phyloP scores from a whole-genome alignment of 2,329 filamentous ascomycete species.

The Atkinsonella texensis region DNA sequence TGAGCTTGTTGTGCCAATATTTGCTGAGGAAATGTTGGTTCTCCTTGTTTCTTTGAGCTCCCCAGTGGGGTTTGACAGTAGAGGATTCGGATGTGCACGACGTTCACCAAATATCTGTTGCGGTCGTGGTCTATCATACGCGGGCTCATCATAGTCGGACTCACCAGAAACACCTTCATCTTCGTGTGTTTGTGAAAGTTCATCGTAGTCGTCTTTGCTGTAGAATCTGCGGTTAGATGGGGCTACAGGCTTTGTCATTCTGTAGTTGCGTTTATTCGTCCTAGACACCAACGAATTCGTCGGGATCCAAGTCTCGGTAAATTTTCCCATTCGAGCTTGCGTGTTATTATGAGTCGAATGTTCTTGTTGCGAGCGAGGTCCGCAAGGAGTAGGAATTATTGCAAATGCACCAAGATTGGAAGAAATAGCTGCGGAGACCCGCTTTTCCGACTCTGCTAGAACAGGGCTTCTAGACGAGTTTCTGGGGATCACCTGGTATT shows the following conservation, averaged over 20 bases:
- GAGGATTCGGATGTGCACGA: conserved; percentile 36
- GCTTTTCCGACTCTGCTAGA: conserved; percentile 34
- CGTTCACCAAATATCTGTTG: neutral
- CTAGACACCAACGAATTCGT: conserved; percentile 41
- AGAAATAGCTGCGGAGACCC: conserved; percentile 28
- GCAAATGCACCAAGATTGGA: conserved; percentile 33
- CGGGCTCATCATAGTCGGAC: conserved; percentile 26
- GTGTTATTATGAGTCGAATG: conserved; percentile 13
- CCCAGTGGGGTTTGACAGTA: conserved; percentile 35
- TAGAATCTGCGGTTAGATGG: conserved; percentile 18
- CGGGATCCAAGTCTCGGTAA: conserved; percentile 43
- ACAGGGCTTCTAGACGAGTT: conserved; percentile 32
- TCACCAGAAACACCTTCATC: conserved; percentile 25
- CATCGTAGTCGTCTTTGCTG: conserved; percentile 31
- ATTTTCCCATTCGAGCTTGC: conserved; percentile 30
- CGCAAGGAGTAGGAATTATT: conserved; percentile 35
- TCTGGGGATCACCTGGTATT: conserved; percentile 37
- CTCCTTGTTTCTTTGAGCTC: neutral
- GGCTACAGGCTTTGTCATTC: neutral
- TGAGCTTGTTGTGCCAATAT: neutral
- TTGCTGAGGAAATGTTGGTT: neutral
- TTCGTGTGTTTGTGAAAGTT: conserved; percentile 33
- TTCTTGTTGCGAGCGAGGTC: conserved; percentile 15
- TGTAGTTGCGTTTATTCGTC: conserved; percentile 38
- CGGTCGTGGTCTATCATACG: conserved; percentile 14